These are phyloP conservation scores for Albizia julibrissin DNA, from an alignment of 306 rosid species.

Conservation along the genomic window DNA sequence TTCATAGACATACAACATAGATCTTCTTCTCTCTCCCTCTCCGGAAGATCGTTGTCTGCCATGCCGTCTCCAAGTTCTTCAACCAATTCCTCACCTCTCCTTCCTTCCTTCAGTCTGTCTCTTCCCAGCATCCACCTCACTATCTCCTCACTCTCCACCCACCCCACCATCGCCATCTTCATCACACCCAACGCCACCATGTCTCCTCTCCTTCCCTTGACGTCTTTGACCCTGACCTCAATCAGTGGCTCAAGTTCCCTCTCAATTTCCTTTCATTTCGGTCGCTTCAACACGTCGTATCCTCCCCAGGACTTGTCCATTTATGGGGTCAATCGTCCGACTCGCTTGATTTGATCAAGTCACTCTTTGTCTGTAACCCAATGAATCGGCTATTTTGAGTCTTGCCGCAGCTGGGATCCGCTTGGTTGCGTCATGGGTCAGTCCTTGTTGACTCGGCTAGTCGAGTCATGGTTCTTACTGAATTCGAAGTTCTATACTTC, in stretches of 20 bases:
- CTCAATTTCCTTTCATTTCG: constrained; percentile 80
- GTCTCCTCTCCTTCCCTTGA: constrained; percentile 45
- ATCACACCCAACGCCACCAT: constrained; percentile 33
- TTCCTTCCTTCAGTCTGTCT: constrained; percentile 55
- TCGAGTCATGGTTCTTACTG: constrained; percentile 82
- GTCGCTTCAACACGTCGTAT: constrained; percentile 80
- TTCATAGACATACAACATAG: too few relatives aligned
- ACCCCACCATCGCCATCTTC: constrained; percentile 47
- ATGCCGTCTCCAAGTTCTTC: constrained; percentile 73
- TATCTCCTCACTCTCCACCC: constrained; percentile 75
- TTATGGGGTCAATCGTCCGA: constrained; percentile 76
- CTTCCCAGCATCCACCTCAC: constrained; percentile 56
- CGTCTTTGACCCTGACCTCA: constrained; percentile 65
- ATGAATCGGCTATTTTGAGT: constrained; percentile 64
- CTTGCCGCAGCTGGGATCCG: constrained; percentile 88
- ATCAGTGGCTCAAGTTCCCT: constrained; percentile 61
- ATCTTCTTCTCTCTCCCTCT: constrained; percentile 83
- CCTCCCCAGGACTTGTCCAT: constrained; percentile 75
- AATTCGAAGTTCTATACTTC: constrained; percentile 78
- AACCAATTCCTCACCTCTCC: constrained; percentile 63
- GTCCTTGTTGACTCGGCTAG: constrained; percentile 71
- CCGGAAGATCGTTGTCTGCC: constrained; percentile 73
- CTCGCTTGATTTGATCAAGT: constrained; percentile 46
- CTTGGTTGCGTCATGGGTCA: constrained; percentile 91
- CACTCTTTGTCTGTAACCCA: constrained; percentile 79